Base-by-base conservation (phyloP, 2,329 filamentous ascomycete genomes). In the Lachnellula subtilissima region DNA sequence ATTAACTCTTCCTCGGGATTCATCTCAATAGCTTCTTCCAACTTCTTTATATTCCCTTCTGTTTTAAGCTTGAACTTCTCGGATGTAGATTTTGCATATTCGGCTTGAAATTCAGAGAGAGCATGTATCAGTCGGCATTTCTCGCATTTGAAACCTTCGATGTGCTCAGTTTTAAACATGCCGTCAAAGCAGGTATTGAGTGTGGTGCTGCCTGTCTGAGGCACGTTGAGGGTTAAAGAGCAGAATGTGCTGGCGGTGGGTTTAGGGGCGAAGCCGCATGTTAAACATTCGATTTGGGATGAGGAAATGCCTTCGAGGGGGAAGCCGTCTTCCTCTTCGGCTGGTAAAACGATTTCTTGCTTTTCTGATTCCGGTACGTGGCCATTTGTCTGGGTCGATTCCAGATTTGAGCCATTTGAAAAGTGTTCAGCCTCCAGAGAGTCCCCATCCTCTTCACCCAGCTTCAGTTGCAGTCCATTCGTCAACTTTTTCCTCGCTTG, bases 121-220 rank as follows among this genome's bases (percentile, higher is more conserved):
- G 91, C 91, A 70, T 96, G 88, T 45, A 89, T 74, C n/a, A 99
- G 78, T 22, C 91, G 85, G 69, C 94, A 99, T 73, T 86, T 89
- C 66, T 97, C 94, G 74, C 94, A 99, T 64, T 89, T 92, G 77
- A 95, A 99, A 70, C 96, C 94, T 61, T 97, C 93, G 62, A 99
- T 97, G 70, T 91, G 88, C 72, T 99, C 94, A 0, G 90, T 91
- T 73, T 96, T 96, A 64, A 99, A 86, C 72, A 97, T 87, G 42
- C 89, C 89, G 67, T 99, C 94, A 65, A 99, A 94, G 72, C 94
- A 99, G 8, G 85, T 80, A 68, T 88, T 91, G 15, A 99, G 79
- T 0, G 90, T 87, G 0, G 92, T 92, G 2, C 89, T 88, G 50
- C 80, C 85, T 59, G 86, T 83, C 70, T 94, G 89, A 0, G 94